Percentiles rank a stretch among this genome's conserved stretches.
Conservation (phyloP, 2,329 filamentous ascomycete genomes). For the Colletotrichum orchidophilum region DNA sequence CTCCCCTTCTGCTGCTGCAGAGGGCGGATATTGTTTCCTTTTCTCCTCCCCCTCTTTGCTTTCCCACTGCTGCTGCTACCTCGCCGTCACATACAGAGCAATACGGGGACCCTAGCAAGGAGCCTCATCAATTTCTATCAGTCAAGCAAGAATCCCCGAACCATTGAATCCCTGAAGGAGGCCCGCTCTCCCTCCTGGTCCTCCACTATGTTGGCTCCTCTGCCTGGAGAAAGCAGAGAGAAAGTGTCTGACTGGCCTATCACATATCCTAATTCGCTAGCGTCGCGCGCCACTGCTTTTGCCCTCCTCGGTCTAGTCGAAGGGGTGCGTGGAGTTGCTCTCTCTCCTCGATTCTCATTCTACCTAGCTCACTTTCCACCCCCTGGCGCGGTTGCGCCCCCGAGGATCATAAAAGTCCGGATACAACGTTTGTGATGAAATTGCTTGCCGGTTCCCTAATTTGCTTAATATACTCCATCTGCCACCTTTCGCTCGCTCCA, state of each 20-base stretch:
- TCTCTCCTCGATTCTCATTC: conserved; percentile 18
- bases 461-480: conserved; percentile 28
- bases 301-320: conserved; percentile 27
- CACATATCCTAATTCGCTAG: conserved; percentile 19
- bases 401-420: conserved; percentile 16
- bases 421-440: conserved; percentile 32
- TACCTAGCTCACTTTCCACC: conserved; percentile 15
- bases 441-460: conserved; percentile 24
- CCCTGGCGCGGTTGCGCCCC: conserved; percentile 14
- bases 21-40: not conserved
- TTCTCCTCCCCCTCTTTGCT: not conserved
- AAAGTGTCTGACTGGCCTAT: not conserved
- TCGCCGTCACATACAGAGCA: not conserved
- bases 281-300: conserved; percentile 28
- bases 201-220: conserved; percentile 30
- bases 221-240: conserved; percentile 10
- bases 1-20: not conserved
- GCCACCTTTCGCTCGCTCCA: not conserved
- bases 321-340: not conserved
- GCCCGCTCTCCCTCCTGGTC: not conserved
- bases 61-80: not conserved
- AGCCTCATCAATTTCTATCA: conserved; percentile 20
- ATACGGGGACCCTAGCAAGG: not conserved
- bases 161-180: conserved; percentile 6
- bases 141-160: not conserved